phyloP scores from a whole-genome alignment of 805 yeast species.

The Yarrowia hollandica region DNA sequence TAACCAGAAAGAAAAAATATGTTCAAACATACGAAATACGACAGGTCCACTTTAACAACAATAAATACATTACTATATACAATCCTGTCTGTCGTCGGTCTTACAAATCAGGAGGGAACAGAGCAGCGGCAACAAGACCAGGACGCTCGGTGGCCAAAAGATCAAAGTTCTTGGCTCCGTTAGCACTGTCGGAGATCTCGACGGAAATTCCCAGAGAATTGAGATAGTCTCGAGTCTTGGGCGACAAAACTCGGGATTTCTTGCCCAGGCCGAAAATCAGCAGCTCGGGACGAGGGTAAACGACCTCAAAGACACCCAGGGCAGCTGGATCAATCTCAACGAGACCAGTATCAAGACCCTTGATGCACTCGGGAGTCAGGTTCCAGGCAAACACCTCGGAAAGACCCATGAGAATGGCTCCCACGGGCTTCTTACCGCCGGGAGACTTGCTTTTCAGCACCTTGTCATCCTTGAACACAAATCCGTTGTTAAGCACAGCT shows the following conservation, averaged over 20 bases:
- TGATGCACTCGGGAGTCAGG: conserved; percentile 41
- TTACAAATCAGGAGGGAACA: conserved; percentile 66
- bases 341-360: conserved; percentile 55
- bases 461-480: conserved; percentile 56
- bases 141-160: conserved; percentile 79
- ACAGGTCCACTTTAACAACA: too few relatives aligned
- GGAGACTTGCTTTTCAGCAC: conserved; percentile 45
- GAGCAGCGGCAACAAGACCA: conserved; percentile 65
- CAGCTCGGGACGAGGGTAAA: conserved; percentile 78
- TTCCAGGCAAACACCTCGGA: conserved; percentile 62
- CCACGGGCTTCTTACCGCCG: conserved; percentile 34
- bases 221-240: conserved; percentile 52
- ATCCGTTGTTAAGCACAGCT: conserved; percentile 55
- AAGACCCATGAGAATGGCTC: conserved; percentile 41
- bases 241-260: conserved; percentile 61
- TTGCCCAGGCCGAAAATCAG: conserved; percentile 70
- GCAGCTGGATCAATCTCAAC: conserved; percentile 53
- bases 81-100: not conserved
- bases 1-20: too few relatives aligned
- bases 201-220: conserved; percentile 64
- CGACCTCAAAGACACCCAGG: conserved; percentile 51
- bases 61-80: conserved; percentile 27
- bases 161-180: conserved; percentile 71
- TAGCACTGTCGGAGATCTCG: conserved; percentile 63
- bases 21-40: too few relatives aligned